Base-by-base conservation (phyloP, 1,284 basidiomycete species). In the Omphalotus olearius region DNA sequence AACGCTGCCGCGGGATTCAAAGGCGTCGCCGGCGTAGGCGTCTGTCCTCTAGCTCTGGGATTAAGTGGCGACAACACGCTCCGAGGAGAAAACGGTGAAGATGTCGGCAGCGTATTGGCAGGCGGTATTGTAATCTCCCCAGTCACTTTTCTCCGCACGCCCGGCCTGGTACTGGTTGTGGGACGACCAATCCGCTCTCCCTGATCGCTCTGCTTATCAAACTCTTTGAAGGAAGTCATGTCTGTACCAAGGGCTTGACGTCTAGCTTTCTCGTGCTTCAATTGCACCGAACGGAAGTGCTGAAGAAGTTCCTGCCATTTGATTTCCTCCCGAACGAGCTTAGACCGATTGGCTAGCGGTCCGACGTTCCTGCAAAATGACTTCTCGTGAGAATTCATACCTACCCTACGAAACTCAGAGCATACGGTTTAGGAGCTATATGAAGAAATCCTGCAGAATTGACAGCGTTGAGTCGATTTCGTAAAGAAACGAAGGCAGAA, bases 391-490 rank as follows among this genome's bases (percentile, higher is more conserved):
- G 14, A 30, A 47, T 14, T 16, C 3, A 23, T 7, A 11, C 6
- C n/a, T 20, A n/a, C n/a, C 11, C 17, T 10, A 40, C 6, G 25
- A 35, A 39, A 5, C 23, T 18, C 20, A 3, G 3, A 33, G 67
- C 78, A 64, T 58, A 92, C 90, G 85, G 72, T 69, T 89, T 88
- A 0, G 91, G 88, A 16, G 88, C 84, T 46, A 91, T 91, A 52
- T 96, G 91, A 3, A 96, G 69, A 67, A 94, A 97, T 0, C 97
- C 96, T 9, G 94, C 84, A 1, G 95, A 92, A 66, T 96, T 96
- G 41, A 99, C 93, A 1, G 95, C 94, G 58, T 90, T 94, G 33
- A 99, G 71, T 33, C 97, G 84, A 66, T 98, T 98, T 35, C 96
- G 82, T 14, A 99, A 76, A 1, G 96, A 98, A 5, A 95, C 85